Conservation (phyloP, 73 alveolate genomes). For the Tetrahymena malaccensis region DNA sequence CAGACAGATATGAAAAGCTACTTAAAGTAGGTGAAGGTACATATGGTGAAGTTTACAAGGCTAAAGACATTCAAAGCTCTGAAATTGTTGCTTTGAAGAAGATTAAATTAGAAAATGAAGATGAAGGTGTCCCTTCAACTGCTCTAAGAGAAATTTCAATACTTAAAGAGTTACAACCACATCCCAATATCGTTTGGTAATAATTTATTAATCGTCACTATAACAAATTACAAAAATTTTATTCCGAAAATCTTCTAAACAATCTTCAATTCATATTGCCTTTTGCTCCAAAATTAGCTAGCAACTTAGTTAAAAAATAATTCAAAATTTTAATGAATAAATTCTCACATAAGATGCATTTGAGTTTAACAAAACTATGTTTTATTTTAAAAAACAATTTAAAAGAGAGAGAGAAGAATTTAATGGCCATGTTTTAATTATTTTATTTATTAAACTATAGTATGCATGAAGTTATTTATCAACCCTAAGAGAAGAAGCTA, state of each 20-base stretch:
- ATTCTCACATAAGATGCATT: too few species aligned
- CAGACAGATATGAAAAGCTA: constrained; percentile 68
- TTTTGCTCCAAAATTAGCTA: neutral
- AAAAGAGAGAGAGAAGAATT: neutral
- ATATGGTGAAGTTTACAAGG: constrained; percentile 88
- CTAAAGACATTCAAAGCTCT: constrained; percentile 49
- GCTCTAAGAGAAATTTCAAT: constrained; percentile 85
- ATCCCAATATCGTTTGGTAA: constrained; percentile 68
- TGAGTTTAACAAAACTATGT: too few species aligned
- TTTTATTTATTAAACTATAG: neutral
- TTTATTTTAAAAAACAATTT: too few species aligned
- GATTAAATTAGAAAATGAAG: constrained; percentile 75
- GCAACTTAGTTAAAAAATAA: neutral
- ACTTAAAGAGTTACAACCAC: constrained; percentile 66
- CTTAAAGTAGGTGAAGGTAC: constrained; percentile 83
- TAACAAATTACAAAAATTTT: neutral
- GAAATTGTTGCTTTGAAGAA: constrained; percentile 86
- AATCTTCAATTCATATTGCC: neutral
- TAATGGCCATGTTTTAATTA: neutral
- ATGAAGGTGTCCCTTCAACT: constrained; percentile 91
- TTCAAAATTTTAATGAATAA: neutral
- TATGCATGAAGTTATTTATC: constrained; percentile 49
- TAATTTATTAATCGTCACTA: neutral
- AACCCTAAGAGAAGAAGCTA: constrained; percentile 51
- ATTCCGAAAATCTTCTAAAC: neutral